Percentiles rank a stretch among this genome's conserved stretches.
Conservation (phyloP, 495 filamentous ascomycete genomes). For the Podospora didyma region DNA sequence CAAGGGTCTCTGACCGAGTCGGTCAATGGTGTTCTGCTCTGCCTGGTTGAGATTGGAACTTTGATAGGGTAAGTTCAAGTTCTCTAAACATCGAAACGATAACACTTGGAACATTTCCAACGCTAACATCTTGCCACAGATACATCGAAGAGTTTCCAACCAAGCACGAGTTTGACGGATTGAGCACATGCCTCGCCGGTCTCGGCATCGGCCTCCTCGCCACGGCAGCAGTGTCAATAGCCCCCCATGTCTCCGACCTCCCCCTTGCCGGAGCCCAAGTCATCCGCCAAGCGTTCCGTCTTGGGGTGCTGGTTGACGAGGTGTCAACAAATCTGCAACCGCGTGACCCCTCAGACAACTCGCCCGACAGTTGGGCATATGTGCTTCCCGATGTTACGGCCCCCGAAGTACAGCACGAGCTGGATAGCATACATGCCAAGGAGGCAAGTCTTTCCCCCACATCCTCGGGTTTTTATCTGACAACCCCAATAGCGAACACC, state of each 20-base stretch:
- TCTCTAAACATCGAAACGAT: not conserved
- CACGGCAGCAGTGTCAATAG: constrained; percentile 58
- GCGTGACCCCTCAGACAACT: constrained; percentile 13
- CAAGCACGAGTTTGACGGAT: constrained; percentile 10
- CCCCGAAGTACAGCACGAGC: constrained; percentile 30
- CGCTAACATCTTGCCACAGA: too few relatives aligned
- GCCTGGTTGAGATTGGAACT: constrained; percentile 28
- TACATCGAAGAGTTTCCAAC: constrained; percentile 23
- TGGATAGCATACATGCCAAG: constrained; percentile 18
- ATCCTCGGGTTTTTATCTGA: not conserved
- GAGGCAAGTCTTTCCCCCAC: not conserved
- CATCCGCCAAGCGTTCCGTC: constrained; percentile 59
- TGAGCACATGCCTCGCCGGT: constrained; percentile 31
- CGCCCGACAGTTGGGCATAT: constrained; percentile 34
- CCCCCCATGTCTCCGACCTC: constrained; percentile 54
- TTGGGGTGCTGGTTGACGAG: constrained; percentile 49
- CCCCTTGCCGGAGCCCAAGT: constrained; percentile 56
- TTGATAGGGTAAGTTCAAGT: constrained; percentile 37
- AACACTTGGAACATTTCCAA: too few relatives aligned
- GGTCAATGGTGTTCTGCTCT: constrained; percentile 37
- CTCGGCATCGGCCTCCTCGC: constrained; percentile 63
- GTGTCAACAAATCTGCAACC: constrained; percentile 32
- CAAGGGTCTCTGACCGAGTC: constrained; percentile 30
- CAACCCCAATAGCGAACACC: constrained; percentile 18
- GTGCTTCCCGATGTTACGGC: constrained; percentile 41